phyloP scores from a whole-genome alignment of 2,329 filamentous ascomycete genomes.

The Colletotrichum incanum region DNA sequence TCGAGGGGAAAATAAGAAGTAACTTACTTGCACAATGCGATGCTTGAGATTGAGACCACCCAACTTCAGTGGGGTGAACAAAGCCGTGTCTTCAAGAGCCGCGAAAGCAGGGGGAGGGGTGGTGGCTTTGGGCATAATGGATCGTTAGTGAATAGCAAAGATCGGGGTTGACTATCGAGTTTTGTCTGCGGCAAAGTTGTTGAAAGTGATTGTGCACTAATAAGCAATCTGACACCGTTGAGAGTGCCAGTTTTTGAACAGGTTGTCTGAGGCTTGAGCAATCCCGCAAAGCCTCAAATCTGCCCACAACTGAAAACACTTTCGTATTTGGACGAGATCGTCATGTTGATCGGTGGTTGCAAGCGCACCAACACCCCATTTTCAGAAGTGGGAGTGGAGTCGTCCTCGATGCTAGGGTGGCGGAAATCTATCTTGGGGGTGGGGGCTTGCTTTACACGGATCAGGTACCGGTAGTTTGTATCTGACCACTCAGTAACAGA shows the following conservation, averaged over 20 bases:
- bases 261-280: neutral
- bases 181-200: neutral
- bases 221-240: conserved; percentile 12
- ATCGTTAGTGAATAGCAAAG: neutral
- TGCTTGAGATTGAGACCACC: conserved; percentile 53
- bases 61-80: conserved; percentile 55
- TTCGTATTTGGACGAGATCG: neutral
- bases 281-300: conserved; percentile 1
- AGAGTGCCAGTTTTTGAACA: conserved; percentile 27
- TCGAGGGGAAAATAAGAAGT: neutral
- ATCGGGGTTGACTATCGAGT: neutral
- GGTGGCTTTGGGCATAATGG: conserved; percentile 30
- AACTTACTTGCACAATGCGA: conserved; percentile 53
- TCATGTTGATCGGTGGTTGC: neutral
- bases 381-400: conserved; percentile 23
- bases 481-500: neutral
- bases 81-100: conserved; percentile 45
- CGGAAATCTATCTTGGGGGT: neutral
- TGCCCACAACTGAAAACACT: neutral
- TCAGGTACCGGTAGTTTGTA: neutral
- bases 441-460: neutral
- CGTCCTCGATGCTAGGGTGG: neutral
- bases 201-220: conserved; percentile 15
- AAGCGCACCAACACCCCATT: conserved; percentile 17
- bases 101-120: conserved; percentile 35